Conservation (phyloP, 306 rosid species). For the Ammopiptanthus mongolicus region DNA sequence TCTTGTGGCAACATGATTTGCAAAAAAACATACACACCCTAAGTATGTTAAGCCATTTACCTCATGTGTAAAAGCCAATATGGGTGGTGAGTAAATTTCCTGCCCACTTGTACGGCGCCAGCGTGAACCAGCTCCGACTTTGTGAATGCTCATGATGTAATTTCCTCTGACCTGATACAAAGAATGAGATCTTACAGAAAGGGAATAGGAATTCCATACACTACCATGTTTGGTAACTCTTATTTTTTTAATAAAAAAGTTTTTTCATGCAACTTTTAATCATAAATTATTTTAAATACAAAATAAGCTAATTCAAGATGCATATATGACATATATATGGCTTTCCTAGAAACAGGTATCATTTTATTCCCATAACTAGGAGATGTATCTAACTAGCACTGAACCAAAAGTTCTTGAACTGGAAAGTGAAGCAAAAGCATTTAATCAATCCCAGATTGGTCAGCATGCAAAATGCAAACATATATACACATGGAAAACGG, state of each 20-base stretch:
- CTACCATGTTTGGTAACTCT: neutral
- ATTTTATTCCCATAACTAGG: too few species aligned
- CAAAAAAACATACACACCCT: too few species aligned
- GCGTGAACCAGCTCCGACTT: constrained; percentile 52
- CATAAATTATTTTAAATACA: too few species aligned
- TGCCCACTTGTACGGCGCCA: constrained; percentile 79
- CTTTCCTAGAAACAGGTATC: neutral
- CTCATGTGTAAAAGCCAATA: constrained; percentile 63
- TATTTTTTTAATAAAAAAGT: too few species aligned
- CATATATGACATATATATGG: neutral
- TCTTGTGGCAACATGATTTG: too few species aligned
- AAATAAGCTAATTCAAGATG: too few species aligned
- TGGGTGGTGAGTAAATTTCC: constrained; percentile 66
- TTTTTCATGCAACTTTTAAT: too few species aligned
- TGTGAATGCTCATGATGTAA: constrained; percentile 45
- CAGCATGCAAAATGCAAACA: neutral
- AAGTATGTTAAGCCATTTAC: constrained; percentile 39
- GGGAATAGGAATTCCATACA: neutral
- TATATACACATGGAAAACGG: too few species aligned
- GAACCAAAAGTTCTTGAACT: neutral
- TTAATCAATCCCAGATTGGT: neutral
- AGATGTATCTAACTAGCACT: neutral
- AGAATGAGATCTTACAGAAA: neutral
- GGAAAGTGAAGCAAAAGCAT: neutral
- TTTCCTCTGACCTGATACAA: constrained; percentile 61